Percentiles rank a stretch among this genome's conserved stretches.
Evolutionary conservation across 371 early-diverging fungal genomes (phyloP).

Genomic region (Circinella minor): DNA sequence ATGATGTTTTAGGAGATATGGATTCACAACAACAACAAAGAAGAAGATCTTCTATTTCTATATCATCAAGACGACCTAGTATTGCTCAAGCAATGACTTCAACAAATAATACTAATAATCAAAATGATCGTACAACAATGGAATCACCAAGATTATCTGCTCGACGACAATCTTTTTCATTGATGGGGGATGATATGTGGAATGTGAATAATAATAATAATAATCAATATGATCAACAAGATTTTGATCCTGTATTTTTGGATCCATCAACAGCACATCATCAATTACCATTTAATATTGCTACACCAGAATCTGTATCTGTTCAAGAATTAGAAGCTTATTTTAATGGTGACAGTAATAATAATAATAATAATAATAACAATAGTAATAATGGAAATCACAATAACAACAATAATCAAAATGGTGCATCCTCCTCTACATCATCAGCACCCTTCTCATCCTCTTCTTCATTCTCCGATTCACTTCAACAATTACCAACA

Average conservation of each 20-base stretch:
- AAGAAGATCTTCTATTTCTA: slow-evolving; percentile 12
- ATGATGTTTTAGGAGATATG: slow-evolving; percentile 44
- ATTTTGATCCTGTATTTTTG: slow-evolving; percentile 50
- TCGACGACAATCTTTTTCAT: slow-evolving; percentile 21
- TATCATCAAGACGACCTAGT: slow-evolving; percentile 19
- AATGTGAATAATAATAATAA: slow-evolving; percentile 29
- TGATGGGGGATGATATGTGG: slow-evolving; percentile 52
- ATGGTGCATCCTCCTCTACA: slow-evolving; percentile 4
- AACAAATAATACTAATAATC: background rate
- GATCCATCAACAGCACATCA: slow-evolving; percentile 25
- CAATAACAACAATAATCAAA: too few relatives aligned
- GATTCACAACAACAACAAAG: slow-evolving; percentile 15
- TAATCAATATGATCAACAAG: slow-evolving; percentile 41
- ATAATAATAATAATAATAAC: slow-evolving; percentile 7
- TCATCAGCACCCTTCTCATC: slow-evolving; percentile 5
- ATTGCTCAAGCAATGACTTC: slow-evolving; percentile 19
- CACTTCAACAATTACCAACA: background rate
- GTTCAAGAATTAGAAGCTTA: slow-evolving; percentile 52
- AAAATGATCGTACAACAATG: background rate
- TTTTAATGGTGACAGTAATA: slow-evolving; percentile 27
- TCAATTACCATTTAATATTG: slow-evolving; percentile 40
- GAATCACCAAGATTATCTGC: slow-evolving; percentile 15
- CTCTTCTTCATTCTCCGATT: background rate
- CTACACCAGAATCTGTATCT: slow-evolving; percentile 52
- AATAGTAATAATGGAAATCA: background rate